Percentiles rank a stretch among this genome's conserved stretches.
Evolutionary conservation across 345 rosid species (phyloP).

Genomic region (Lepidium sativum): DNA sequence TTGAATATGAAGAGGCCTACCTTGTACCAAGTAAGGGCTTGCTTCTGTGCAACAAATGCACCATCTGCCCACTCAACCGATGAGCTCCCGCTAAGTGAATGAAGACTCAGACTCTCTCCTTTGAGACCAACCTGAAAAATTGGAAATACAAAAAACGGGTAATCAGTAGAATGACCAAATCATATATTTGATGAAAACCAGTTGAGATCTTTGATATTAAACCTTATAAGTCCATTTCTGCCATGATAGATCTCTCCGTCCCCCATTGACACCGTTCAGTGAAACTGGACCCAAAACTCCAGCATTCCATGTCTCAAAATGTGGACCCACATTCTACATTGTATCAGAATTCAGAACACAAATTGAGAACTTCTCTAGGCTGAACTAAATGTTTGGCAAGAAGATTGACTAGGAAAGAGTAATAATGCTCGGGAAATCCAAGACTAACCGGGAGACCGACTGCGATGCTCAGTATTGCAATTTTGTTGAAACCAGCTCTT

Average conservation of each 20-base stretch:
- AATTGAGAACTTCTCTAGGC: neutral
- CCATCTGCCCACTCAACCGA: slow-evolving; percentile 91
- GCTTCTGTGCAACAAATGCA: slow-evolving; percentile 61
- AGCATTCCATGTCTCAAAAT: slow-evolving; percentile 96
- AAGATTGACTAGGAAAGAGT: neutral
- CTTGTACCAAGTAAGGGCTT: slow-evolving; percentile 92
- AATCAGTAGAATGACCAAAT: neutral
- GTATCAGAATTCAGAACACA: slow-evolving; percentile 10
- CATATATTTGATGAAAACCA: neutral
- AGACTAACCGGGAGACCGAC: slow-evolving; percentile 93
- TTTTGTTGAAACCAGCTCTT: slow-evolving; percentile 80
- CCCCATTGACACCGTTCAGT: slow-evolving; percentile 66
- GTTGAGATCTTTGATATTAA: neutral
- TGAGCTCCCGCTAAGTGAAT: slow-evolving; percentile 76
- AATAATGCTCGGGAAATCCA: slow-evolving; percentile 10
- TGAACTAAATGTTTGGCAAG: neutral
- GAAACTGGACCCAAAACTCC: slow-evolving; percentile 93
- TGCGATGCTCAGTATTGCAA: slow-evolving; percentile 78
- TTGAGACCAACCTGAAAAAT: slow-evolving; percentile 73
- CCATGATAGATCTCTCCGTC: slow-evolving; percentile 85
- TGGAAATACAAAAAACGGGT: neutral
- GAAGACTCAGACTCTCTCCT: slow-evolving; percentile 88
- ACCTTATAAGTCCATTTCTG: slow-evolving; percentile 99
- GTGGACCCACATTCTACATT: slow-evolving; percentile 91
- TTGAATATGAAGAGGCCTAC: slow-evolving; percentile 33